phyloP scores from a whole-genome alignment of 1,139 yeast species.

The Saccharomyces hybrid region DNA sequence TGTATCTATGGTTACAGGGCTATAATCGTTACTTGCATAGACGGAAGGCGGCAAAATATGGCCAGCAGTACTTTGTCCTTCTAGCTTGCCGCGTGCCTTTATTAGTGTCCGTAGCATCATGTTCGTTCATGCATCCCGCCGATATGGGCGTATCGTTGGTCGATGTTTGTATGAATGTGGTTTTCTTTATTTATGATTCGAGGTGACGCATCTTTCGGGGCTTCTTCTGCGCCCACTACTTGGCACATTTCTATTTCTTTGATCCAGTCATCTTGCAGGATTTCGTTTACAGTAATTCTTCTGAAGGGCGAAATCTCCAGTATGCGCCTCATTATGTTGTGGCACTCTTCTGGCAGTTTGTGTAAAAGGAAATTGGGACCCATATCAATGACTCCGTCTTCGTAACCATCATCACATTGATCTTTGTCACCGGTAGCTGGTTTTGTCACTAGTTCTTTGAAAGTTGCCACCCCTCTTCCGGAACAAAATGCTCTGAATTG shows the following conservation, averaged over 20 bases:
- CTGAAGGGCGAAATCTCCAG: conserved; percentile 68
- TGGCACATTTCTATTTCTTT: conserved; percentile 48
- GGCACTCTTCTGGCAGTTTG: conserved; percentile 55
- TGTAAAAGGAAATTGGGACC: conserved; percentile 55
- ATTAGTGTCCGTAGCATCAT: neutral
- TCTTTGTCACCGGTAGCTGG: conserved; percentile 16
- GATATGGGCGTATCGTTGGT: conserved; percentile 2
- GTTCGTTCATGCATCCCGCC: neutral
- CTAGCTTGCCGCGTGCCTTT: too few relatives aligned
- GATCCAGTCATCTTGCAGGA: conserved; percentile 67
- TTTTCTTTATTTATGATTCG: neutral
- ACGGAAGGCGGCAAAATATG: neutral
- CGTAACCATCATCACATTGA: conserved; percentile 22
- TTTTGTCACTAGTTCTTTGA: conserved; percentile 23
- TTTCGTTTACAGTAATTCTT: conserved; percentile 64
- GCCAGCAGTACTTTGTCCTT: neutral
- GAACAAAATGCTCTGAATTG: conserved; percentile 53
- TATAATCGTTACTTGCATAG: neutral
- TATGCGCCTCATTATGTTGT: conserved; percentile 54
- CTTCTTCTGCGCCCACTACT: neutral
- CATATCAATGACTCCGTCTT: conserved; percentile 33
- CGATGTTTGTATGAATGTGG: conserved; percentile 4
- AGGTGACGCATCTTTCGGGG: neutral
- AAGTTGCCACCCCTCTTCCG: conserved; percentile 16
- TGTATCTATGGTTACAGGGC: neutral